Base-by-base conservation (phyloP, 768 basidiomycete species). In the Mycena albidolilacea region DNA sequence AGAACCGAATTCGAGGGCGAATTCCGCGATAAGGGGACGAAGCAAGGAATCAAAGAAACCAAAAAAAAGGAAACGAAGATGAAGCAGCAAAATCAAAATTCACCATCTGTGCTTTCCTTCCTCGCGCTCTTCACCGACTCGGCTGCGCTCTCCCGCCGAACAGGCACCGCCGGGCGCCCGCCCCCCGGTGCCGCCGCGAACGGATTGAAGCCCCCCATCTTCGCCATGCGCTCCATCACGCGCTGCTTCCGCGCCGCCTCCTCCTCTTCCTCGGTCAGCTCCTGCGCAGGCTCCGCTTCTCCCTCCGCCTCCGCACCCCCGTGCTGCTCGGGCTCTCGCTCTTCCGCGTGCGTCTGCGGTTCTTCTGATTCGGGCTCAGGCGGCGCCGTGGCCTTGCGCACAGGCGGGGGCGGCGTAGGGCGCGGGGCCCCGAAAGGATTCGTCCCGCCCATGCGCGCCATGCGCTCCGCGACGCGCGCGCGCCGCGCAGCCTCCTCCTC, bases 381-480 rank as follows among this genome's bases (percentile, higher is more conserved):
- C 17, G 75, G 71, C 9, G 50, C 35, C 1, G 79, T 79, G 0
- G 72, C 21, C 72, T 75, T 75, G 21, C 78, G 79, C 58, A 74
- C 75, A 43, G 30, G 30, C n/a, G 19, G 17, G 7, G 79, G 78
- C 60, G 77, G 77, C 58, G 66, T 75, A 0, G 79, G 80, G 10
- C 73, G 82, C 15, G 82, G 82, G 14, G 83, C 79, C 9, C 81
- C 81, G 54, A 90, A 83, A 1, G 90, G 88, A 75, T 90, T 92
- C 75, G 92, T 82, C n/a, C 89, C 93, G 17, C 92, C 93, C 84
- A 90, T 90, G 80, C 90, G 88, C 8, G 90, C 90, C 55, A 89
- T 77, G 21, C 81, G 85, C 71, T 85, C 86, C 35, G 87, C 84
- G 17, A 89, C 84, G 64, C 85, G 85, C 61, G 82, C 82, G 21